A percentile compares a stretch with the other conserved stretches of the same genome.
phyloP scores from a whole-genome alignment of 306 rosid genomes.

The Adenanthera pavonina region DNA sequence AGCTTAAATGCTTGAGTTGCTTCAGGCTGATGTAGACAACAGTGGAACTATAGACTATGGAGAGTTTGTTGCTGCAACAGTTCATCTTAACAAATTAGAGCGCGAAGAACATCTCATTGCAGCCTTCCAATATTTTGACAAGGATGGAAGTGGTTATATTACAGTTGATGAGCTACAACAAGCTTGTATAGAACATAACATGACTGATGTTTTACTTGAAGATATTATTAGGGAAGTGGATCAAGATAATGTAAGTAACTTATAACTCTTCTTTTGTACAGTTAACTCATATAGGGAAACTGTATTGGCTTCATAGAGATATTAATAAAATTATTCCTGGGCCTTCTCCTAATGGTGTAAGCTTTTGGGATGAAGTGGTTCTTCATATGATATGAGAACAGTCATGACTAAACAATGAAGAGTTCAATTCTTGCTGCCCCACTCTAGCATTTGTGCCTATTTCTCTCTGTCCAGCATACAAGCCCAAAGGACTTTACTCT shows the following conservation, averaged over 20 bases:
- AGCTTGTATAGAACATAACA: slow-evolving; percentile 89
- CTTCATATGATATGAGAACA: background rate
- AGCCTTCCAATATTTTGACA: slow-evolving; percentile 90
- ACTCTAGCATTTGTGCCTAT: background rate
- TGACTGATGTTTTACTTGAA: slow-evolving; percentile 85
- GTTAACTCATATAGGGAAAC: slow-evolving; percentile 19
- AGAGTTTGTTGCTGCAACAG: slow-evolving; percentile 94
- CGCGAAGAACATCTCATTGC: slow-evolving; percentile 97
- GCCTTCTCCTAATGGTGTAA: background rate
- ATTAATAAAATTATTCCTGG: background rate
- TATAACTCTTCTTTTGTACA: slow-evolving; percentile 13
- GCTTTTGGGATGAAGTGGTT: background rate
- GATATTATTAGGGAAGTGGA: slow-evolving; percentile 94
- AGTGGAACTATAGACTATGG: slow-evolving; percentile 98
- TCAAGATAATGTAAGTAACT: slow-evolving; percentile 87
- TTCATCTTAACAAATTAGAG: slow-evolving; percentile 95
- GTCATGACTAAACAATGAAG: background rate
- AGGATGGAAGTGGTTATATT: slow-evolving; percentile 93
- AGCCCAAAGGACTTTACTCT: background rate
- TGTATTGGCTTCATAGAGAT: slow-evolving; percentile 2
- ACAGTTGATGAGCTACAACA: slow-evolving; percentile 97
- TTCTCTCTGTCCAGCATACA: background rate
- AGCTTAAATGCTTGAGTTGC: slow-evolving; percentile 50
- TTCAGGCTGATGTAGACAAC: slow-evolving; percentile 96
- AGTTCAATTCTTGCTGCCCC: background rate